phyloP scores from a whole-genome alignment of 768 basidiomycete species.

The Tulasnella sp. region DNA sequence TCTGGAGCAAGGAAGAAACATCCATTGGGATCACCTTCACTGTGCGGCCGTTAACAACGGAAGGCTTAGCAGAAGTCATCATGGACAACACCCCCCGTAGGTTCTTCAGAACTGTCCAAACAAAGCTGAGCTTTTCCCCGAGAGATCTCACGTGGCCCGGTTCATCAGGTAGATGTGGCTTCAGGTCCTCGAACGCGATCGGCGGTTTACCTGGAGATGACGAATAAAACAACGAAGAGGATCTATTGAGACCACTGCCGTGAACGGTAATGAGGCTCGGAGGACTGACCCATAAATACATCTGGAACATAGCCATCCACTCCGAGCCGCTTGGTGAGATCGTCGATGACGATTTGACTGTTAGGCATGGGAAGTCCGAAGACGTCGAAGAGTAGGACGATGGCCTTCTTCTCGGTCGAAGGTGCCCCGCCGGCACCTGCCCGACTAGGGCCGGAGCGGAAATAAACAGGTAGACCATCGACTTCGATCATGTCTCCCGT shows the following conservation, averaged over 20 bases:
- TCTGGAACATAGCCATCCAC: constrained; percentile 60
- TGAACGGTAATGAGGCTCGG: background rate
- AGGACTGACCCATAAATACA: constrained; percentile 40
- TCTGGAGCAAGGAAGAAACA: background rate
- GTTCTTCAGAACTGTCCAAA: constrained; percentile 21
- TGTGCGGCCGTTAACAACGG: constrained; percentile 25
- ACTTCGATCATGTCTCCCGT: constrained; percentile 9
- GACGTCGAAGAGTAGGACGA: constrained; percentile 46
- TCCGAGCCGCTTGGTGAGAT: constrained; percentile 36
- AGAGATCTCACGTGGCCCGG: constrained; percentile 17
- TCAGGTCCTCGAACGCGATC: background rate
- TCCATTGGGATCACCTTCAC: constrained; percentile 24
- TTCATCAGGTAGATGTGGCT: constrained; percentile 7
- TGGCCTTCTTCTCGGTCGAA: constrained; percentile 28
- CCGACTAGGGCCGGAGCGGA: background rate
- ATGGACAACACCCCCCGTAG: constrained; percentile 20
- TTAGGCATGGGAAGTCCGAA: constrained; percentile 47
- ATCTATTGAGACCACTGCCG: background rate
- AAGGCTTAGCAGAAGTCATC: constrained; percentile 20
- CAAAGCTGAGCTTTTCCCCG: constrained; percentile 20
- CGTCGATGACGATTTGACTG: constrained; percentile 47
- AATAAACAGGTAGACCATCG: background rate
- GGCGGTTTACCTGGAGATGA: constrained; percentile 4
- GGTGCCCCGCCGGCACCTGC: too few species aligned
- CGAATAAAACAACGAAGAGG: background rate